These are phyloP conservation scores for Senna tora DNA, from an alignment of 306 rosid genomes.

Conservation along the genomic window DNA sequence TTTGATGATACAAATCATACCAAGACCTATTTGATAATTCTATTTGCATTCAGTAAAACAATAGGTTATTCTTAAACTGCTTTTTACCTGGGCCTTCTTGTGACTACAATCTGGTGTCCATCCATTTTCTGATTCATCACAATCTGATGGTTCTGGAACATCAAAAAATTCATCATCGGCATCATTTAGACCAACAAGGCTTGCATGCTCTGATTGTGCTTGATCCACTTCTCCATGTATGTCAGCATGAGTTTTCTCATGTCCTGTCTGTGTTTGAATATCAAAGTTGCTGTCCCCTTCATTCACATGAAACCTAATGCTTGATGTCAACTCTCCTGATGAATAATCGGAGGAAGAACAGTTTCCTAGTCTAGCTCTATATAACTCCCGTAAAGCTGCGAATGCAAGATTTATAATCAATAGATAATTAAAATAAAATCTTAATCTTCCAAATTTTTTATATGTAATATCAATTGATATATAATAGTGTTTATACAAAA, in stretches of 20 bases:
- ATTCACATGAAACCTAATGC: slow-evolving; percentile 41
- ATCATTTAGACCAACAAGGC: slow-evolving; percentile 56
- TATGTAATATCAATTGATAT: slow-evolving; percentile 16
- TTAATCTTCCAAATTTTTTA: slow-evolving; percentile 11
- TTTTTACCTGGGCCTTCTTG: slow-evolving; percentile 51
- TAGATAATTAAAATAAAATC: slow-evolving; percentile 32
- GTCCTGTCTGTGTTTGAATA: slow-evolving; percentile 40
- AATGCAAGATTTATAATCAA: slow-evolving; percentile 36
- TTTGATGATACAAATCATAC: slow-evolving; percentile 26
- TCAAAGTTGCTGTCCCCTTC: slow-evolving; percentile 53
- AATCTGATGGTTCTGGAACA: slow-evolving; percentile 77
- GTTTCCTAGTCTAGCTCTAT: slow-evolving; percentile 58
- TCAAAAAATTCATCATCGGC: slow-evolving; percentile 86
- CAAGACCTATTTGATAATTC: slow-evolving; percentile 15
- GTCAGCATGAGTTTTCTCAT: slow-evolving; percentile 46
- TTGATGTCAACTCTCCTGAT: slow-evolving; percentile 56
- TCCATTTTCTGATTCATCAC: slow-evolving; percentile 66
- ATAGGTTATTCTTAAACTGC: slow-evolving; percentile 9
- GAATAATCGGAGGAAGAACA: slow-evolving; percentile 55
- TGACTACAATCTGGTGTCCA: slow-evolving; percentile 64
- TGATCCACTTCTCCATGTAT: slow-evolving; percentile 50
- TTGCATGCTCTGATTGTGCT: slow-evolving; percentile 55
- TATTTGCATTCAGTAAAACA: slow-evolving; percentile 27
- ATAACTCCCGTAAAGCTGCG: slow-evolving; percentile 85
- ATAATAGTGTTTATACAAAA: slow-evolving; percentile 22